phyloP scores from a whole-genome alignment of 805 yeast species.

The Spathaspora girioi region DNA sequence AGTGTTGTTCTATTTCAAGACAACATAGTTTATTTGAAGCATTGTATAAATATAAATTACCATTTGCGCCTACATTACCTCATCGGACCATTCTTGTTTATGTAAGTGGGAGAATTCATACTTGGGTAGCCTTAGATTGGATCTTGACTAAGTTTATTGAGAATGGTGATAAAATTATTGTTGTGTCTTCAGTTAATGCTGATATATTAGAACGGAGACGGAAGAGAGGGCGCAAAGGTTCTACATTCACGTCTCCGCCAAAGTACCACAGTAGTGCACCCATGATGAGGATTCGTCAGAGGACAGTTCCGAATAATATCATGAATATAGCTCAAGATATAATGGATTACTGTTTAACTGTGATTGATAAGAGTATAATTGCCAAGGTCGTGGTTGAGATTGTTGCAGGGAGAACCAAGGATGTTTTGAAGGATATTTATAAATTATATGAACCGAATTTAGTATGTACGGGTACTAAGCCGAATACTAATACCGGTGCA shows the following conservation, averaged over 20 bases:
- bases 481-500: slow-evolving; percentile 37
- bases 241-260: slow-evolving; percentile 6
- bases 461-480: slow-evolving; percentile 54
- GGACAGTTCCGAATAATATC: slow-evolving; percentile 46
- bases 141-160: slow-evolving; percentile 49
- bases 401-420: slow-evolving; percentile 54
- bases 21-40: slow-evolving; percentile 46
- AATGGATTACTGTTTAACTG: slow-evolving; percentile 49
- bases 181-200: slow-evolving; percentile 49
- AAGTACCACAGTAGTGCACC: slow-evolving; percentile 21
- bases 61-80: slow-evolving; percentile 40
- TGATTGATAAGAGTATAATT: slow-evolving; percentile 43
- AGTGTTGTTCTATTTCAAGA: slow-evolving; percentile 43
- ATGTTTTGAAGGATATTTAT: slow-evolving; percentile 56
- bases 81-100: slow-evolving; percentile 58
- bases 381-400: slow-evolving; percentile 58
- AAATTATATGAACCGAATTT: slow-evolving; percentile 59
- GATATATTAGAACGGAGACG: slow-evolving; percentile 7
- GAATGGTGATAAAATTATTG: slow-evolving; percentile 64
- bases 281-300: slow-evolving; percentile 28
- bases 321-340: slow-evolving; percentile 44
- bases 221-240: slow-evolving; percentile 5
- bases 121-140: slow-evolving; percentile 84
- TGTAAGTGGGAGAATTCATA: slow-evolving; percentile 67
- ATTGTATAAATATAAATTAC: slow-evolving; percentile 36